phyloP scores from a whole-genome alignment of 306 rosid species.

The Herpetospermum pedunculosum region DNA sequence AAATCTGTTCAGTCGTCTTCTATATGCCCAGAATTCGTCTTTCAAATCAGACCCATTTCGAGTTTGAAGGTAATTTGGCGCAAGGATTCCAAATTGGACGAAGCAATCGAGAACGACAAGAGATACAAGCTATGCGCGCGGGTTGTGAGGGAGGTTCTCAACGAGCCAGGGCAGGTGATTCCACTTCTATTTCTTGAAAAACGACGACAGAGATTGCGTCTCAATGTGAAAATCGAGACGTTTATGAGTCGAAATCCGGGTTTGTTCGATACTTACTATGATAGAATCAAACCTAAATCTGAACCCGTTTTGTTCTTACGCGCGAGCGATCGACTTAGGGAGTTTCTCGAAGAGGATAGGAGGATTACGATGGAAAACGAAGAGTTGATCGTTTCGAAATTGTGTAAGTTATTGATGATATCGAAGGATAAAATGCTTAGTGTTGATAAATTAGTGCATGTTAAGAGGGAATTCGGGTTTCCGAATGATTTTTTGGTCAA shows the following conservation, averaged over 20 bases:
- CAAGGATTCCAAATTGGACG: slow-evolving; percentile 57
- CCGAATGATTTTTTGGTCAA: slow-evolving; percentile 70
- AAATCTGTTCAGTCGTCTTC: background rate
- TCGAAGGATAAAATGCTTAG: slow-evolving; percentile 52
- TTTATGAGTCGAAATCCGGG: slow-evolving; percentile 52
- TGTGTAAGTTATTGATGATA: slow-evolving; percentile 78
- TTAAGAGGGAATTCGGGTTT: slow-evolving; percentile 82
- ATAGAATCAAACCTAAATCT: slow-evolving; percentile 66
- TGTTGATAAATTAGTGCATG: slow-evolving; percentile 68
- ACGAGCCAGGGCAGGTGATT: slow-evolving; percentile 48
- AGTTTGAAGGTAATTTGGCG: slow-evolving; percentile 86
- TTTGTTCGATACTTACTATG: slow-evolving; percentile 45
- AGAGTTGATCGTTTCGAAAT: slow-evolving; percentile 36
- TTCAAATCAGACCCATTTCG: slow-evolving; percentile 25
- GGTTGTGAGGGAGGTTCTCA: slow-evolving; percentile 51
- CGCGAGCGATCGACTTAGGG: slow-evolving; percentile 25
- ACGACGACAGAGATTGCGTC: slow-evolving; percentile 66
- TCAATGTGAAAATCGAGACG: slow-evolving; percentile 24
- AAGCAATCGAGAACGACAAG: slow-evolving; percentile 59
- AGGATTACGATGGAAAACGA: slow-evolving; percentile 38
- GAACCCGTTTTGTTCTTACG: slow-evolving; percentile 46
- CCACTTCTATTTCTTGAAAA: slow-evolving; percentile 52
- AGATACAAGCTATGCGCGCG: slow-evolving; percentile 43
- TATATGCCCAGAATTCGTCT: slow-evolving; percentile 13
- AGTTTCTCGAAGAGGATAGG: slow-evolving; percentile 43